Percentiles rank a stretch among this genome's conserved stretches.
Evolutionary conservation across 2,329 filamentous ascomycete genomes (phyloP).

Genomic region (Fusarium cicatricum): DNA sequence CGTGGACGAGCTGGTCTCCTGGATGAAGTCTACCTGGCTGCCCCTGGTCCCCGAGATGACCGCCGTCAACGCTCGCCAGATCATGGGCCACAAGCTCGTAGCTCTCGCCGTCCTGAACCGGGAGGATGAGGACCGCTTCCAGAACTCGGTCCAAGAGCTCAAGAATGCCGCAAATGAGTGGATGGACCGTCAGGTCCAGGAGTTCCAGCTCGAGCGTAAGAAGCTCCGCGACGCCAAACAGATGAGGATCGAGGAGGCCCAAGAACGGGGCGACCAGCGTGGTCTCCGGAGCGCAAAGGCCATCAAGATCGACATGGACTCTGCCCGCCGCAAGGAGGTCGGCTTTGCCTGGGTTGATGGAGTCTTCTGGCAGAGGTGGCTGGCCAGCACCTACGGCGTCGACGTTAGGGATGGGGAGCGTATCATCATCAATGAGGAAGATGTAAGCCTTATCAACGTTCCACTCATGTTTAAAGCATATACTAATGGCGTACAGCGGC

Average conservation of each 20-base stretch:
- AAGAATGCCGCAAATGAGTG: slow-evolving; percentile 96
- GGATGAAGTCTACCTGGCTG: slow-evolving; percentile 98
- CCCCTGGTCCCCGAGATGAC: slow-evolving; percentile 95
- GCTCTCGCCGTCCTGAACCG: slow-evolving; percentile 89
- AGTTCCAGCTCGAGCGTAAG: slow-evolving; percentile 92
- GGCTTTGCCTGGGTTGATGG: slow-evolving; percentile 98
- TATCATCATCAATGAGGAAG: slow-evolving; percentile 96
- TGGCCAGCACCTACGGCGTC: slow-evolving; percentile 93
- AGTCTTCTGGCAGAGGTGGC: slow-evolving; percentile 97
- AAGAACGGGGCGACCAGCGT: slow-evolving; percentile 90
- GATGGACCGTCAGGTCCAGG: slow-evolving; percentile 94
- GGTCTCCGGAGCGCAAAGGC: slow-evolving; percentile 87
- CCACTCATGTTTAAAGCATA: not conserved
- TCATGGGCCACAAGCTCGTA: slow-evolving; percentile 96
- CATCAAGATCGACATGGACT: slow-evolving; percentile 90
- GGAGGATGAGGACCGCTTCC: slow-evolving; percentile 80
- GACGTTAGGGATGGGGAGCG: slow-evolving; percentile 88
- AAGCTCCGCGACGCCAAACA: slow-evolving; percentile 95
- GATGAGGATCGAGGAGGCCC: slow-evolving; percentile 92
- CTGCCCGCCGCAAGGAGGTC: slow-evolving; percentile 86
- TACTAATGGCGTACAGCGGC: slow-evolving; percentile 69
- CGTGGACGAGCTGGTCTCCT: slow-evolving; percentile 76
- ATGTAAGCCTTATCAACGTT: slow-evolving; percentile 69
- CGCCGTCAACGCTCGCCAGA: slow-evolving; percentile 87
- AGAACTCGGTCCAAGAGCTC: slow-evolving; percentile 82